Evolutionary conservation across 2,329 filamentous ascomycete genomes (phyloP).

Genomic region (Xylaria sp.): DNA sequence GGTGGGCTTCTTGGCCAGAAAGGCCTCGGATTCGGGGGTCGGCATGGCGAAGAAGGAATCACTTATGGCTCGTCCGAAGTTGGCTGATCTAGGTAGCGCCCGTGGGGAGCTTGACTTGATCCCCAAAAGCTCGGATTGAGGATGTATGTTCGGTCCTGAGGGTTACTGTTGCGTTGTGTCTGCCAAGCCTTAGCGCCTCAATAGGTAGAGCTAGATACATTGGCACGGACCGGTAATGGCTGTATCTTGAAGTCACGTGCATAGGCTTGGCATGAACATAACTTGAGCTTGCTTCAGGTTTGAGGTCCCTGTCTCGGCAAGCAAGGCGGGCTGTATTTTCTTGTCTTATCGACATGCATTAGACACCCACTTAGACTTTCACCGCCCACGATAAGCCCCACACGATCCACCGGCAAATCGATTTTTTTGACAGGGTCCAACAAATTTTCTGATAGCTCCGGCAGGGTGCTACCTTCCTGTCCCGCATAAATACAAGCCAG

Average conservation of each 20-base stretch:
- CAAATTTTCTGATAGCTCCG: constrained; percentile 40
- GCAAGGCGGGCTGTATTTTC: neutral
- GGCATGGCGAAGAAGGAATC: constrained; percentile 68
- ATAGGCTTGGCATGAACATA: constrained; percentile 11
- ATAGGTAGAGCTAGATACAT: constrained; percentile 23
- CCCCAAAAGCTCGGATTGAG: constrained; percentile 6
- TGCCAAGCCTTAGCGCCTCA: constrained; percentile 1
- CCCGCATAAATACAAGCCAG: constrained; percentile 42
- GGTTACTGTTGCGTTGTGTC: constrained; percentile 21
- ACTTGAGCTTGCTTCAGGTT: neutral
- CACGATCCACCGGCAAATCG: constrained; percentile 45
- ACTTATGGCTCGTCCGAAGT: constrained; percentile 15
- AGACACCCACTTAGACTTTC: constrained; percentile 28
- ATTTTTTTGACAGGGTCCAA: constrained; percentile 41
- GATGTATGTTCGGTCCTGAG: constrained; percentile 7
- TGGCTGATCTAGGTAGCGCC: neutral
- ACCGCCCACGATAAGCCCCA: constrained; percentile 46
- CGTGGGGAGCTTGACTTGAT: neutral
- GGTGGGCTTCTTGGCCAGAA: constrained; percentile 85
- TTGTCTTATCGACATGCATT: constrained; percentile 10
- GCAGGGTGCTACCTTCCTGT: constrained; percentile 33
- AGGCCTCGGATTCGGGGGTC: constrained; percentile 83
- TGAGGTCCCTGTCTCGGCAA: neutral
- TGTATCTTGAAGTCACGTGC: constrained; percentile 24
- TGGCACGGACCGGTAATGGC: constrained; percentile 6